Evolutionary conservation across 805 yeast species (phyloP).

Genomic region (Kodamaea kakaduensis): DNA sequence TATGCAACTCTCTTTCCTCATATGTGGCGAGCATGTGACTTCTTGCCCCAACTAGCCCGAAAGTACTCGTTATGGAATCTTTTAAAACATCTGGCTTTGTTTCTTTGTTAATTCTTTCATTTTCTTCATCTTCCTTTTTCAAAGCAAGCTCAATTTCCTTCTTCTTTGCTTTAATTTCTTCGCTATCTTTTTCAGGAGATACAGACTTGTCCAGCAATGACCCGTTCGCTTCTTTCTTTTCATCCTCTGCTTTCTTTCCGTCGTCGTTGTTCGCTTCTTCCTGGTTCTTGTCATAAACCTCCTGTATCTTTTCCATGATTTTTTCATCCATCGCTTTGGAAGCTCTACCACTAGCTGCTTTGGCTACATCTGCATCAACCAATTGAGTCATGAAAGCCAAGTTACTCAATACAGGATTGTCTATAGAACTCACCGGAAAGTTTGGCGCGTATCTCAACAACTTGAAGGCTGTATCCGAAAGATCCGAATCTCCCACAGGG

Average conservation of each 20-base stretch:
- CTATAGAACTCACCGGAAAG: conserved; percentile 78
- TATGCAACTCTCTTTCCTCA: conserved; percentile 75
- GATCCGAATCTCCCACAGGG: conserved; percentile 31
- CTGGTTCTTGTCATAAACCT: conserved; percentile 19
- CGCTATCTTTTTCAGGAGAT: conserved; percentile 17
- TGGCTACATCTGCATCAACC: conserved; percentile 82
- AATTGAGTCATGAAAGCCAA: conserved; percentile 80
- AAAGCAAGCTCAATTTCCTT: conserved; percentile 9
- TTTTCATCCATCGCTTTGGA: conserved; percentile 46
- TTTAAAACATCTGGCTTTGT: conserved; percentile 24
- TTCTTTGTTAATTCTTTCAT: background rate
- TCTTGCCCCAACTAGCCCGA: conserved; percentile 75
- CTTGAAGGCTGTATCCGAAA: conserved; percentile 46
- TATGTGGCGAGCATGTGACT: conserved; percentile 74
- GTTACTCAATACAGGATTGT: conserved; percentile 93
- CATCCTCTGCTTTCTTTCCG: conserved; percentile 5
- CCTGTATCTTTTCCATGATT: conserved; percentile 35
- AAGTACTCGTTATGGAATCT: conserved; percentile 64
- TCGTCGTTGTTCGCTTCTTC: conserved; percentile 10
- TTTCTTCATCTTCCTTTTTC: conserved; percentile 14
- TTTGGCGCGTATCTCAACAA: conserved; percentile 80
- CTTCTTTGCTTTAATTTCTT: conserved; percentile 13
- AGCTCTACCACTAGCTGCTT: conserved; percentile 71
- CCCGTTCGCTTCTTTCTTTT: conserved; percentile 7
- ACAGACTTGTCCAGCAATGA: conserved; percentile 2